Conservation (phyloP, 2,329 filamentous ascomycete genomes). For the Aspergillus sergii region DNA sequence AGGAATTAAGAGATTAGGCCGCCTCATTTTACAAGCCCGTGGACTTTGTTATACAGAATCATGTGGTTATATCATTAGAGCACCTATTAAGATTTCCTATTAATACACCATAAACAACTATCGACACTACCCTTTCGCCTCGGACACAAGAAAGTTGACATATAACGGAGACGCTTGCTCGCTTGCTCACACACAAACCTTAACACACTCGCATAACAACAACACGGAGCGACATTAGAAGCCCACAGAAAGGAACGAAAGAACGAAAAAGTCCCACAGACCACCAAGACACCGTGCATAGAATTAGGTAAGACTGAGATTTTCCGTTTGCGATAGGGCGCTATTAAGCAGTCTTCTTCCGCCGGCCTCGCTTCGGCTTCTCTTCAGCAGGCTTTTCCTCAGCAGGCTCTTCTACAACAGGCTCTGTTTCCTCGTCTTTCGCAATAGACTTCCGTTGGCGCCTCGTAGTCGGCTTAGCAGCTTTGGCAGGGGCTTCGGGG, state of each 20-base stretch:
- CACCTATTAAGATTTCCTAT: not conserved
- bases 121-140: not conserved
- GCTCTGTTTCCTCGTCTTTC: slow-evolving; percentile 18
- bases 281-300: not conserved
- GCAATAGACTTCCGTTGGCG: slow-evolving; percentile 16
- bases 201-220: not conserved
- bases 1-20: slow-evolving; percentile 49
- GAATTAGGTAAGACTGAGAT: not conserved
- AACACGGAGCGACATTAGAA: not conserved
- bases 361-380: slow-evolving; percentile 30
- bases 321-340: not conserved
- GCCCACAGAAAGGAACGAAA: not conserved
- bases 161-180: not conserved
- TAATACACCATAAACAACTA: not conserved
- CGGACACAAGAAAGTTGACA: not conserved
- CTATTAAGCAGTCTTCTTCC: slow-evolving; percentile 19
- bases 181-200: not conserved
- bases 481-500: slow-evolving; percentile 7
- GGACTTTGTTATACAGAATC: not conserved
- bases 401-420: slow-evolving; percentile 19
- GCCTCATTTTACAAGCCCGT: slow-evolving; percentile 33
- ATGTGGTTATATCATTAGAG: not conserved
- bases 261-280: not conserved
- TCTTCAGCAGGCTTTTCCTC: slow-evolving; percentile 13
- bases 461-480: slow-evolving; percentile 18